phyloP scores from a whole-genome alignment of 306 rosid species.

The Quercus rubra region DNA sequence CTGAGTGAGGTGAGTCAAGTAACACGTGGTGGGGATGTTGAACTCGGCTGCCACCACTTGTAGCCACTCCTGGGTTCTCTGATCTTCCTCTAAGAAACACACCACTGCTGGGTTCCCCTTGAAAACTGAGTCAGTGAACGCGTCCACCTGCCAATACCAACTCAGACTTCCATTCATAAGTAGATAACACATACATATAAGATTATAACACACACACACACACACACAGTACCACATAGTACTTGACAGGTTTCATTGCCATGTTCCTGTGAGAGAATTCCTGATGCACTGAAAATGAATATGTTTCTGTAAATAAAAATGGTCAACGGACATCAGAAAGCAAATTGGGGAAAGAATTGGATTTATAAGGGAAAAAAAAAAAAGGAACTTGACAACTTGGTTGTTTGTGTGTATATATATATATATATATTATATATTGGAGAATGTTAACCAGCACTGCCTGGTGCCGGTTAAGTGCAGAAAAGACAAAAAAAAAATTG shows the following conservation, averaged over 20 bases:
- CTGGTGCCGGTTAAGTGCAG: too few species aligned
- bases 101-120: slow-evolving; percentile 78
- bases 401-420: too few species aligned
- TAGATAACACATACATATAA: not conserved
- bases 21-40: slow-evolving; percentile 50
- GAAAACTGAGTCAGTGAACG: slow-evolving; percentile 60
- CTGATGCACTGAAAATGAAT: too few species aligned
- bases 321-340: too few species aligned
- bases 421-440: too few species aligned
- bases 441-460: too few species aligned
- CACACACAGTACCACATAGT: slow-evolving; percentile 41
- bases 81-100: slow-evolving; percentile 53
- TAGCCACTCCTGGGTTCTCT: slow-evolving; percentile 51
- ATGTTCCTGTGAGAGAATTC: slow-evolving; percentile 4
- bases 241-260: slow-evolving; percentile 51
- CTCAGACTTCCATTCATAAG: not conserved
- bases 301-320: too few species aligned
- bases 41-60: slow-evolving; percentile 60
- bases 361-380: too few species aligned
- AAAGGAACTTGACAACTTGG: too few species aligned
- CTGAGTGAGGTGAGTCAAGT: slow-evolving; percentile 28
- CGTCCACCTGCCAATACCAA: slow-evolving; percentile 49
- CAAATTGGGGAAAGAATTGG: too few species aligned
- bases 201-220: too few species aligned
- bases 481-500: too few species aligned